Percentiles rank a stretch among this genome's conserved stretches.
These are phyloP conservation scores for Aureobasidium pullulans DNA, from an alignment of 2,329 filamentous ascomycete species.

Conservation along the genomic window DNA sequence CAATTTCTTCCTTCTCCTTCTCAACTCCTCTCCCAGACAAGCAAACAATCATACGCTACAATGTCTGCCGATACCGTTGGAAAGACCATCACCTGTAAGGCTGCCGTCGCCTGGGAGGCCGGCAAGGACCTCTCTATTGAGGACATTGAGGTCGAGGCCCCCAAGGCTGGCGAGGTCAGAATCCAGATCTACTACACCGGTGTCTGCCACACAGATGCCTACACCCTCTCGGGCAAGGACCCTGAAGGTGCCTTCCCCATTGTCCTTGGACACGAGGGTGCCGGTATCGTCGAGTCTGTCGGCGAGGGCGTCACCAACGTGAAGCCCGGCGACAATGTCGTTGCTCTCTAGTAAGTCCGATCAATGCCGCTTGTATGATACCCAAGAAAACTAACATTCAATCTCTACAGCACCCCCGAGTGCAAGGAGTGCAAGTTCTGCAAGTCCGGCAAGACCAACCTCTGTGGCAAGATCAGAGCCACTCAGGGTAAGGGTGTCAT, in stretches of 20 bases:
- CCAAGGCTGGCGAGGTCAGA: slow-evolving; percentile 87
- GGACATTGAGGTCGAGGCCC: slow-evolving; percentile 84
- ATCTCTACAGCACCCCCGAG: slow-evolving; percentile 72
- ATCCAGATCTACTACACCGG: slow-evolving; percentile 97
- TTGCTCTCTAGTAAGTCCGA: slow-evolving; percentile 68
- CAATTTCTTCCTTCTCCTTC: slow-evolving; percentile 7
- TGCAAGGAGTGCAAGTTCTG: slow-evolving; percentile 99
- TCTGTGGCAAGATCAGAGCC: slow-evolving; percentile 96
- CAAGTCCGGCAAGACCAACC: slow-evolving; percentile 98
- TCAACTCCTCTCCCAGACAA: slow-evolving; percentile 5
- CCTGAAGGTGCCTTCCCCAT: slow-evolving; percentile 91
- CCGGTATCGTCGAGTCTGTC: slow-evolving; percentile 85
- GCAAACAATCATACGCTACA: slow-evolving; percentile 19
- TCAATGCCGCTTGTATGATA: neutral
- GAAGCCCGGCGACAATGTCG: slow-evolving; percentile 85
- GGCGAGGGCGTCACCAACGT: slow-evolving; percentile 93
- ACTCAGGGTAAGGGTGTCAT: slow-evolving; percentile 95
- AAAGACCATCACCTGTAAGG: slow-evolving; percentile 84
- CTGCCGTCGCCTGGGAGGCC: slow-evolving; percentile 94
- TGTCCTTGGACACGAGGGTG: slow-evolving; percentile 83
- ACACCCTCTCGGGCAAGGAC: slow-evolving; percentile 92
- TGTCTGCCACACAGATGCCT: slow-evolving; percentile 98
- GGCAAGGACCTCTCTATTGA: slow-evolving; percentile 84
- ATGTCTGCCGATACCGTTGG: slow-evolving; percentile 51
- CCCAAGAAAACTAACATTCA: slow-evolving; percentile 18